phyloP scores from a whole-genome alignment of 2,329 filamentous ascomycete species.

The Trichophyton rubrum region DNA sequence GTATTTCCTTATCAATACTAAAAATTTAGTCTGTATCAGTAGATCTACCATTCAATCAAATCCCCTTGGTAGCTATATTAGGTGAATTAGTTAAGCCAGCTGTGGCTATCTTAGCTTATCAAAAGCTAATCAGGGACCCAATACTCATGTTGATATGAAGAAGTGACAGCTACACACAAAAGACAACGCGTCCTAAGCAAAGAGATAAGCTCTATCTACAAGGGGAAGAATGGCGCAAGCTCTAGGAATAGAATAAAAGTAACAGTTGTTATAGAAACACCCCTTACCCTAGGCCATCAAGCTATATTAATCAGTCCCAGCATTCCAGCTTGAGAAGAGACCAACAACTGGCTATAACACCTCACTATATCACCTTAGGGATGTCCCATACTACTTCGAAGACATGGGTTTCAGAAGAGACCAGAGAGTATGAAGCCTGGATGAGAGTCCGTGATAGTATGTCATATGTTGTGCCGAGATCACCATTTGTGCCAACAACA shows the following conservation, averaged over 20 bases:
- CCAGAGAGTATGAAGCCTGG: constrained; percentile 19
- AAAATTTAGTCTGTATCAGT: neutral
- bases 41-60: neutral
- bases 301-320: neutral
- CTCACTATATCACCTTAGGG: neutral
- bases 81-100: neutral
- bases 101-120: neutral
- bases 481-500: constrained; percentile 18
- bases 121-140: too few relatives aligned
- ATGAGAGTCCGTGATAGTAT: constrained; percentile 16
- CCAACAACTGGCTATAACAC: neutral
- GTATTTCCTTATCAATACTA: neutral
- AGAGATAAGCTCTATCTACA: neutral
- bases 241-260: neutral
- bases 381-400: constrained; percentile 19
- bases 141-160: neutral
- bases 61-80: too few relatives aligned
- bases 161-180: neutral
- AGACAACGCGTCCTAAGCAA: neutral
- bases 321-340: neutral
- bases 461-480: constrained; percentile 16
- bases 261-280: neutral
- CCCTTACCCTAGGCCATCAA: too few relatives aligned
- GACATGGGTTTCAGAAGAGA: constrained; percentile 20
- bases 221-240: neutral